These are phyloP conservation scores for Xylaria sp. DNA, from an alignment of 2,329 filamentous ascomycete species.

Conservation along the genomic window DNA sequence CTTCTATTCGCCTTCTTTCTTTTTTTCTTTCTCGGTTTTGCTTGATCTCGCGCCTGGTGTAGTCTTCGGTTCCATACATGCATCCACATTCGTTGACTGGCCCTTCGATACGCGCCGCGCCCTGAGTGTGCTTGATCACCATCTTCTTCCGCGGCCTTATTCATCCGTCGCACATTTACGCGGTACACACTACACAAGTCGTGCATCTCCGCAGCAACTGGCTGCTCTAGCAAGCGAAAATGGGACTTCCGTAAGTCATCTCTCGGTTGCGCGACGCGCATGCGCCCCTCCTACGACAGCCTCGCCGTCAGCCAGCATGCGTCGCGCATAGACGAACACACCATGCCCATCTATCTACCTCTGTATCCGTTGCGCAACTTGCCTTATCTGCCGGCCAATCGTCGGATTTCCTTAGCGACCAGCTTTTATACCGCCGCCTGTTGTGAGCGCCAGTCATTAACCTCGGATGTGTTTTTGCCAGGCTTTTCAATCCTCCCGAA, in stretches of 20 bases:
- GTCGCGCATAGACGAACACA: not conserved
- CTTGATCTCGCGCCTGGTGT: not conserved
- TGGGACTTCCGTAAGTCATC: conserved; percentile 46
- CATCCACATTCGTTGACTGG: not conserved
- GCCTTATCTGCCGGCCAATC: not conserved
- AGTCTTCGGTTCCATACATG: too few species aligned
- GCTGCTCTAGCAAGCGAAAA: conserved; percentile 24
- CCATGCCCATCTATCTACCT: conserved; percentile 6
- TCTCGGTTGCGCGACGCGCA: conserved; percentile 20
- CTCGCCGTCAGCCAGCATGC: not conserved
- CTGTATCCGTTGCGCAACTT: not conserved
- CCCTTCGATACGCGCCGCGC: not conserved
- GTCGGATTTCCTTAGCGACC: not conserved
- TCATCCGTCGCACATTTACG: not conserved
- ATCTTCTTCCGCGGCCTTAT: not conserved
- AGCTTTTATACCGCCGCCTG: not conserved
- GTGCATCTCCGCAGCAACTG: conserved; percentile 17
- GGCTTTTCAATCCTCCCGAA: conserved; percentile 43
- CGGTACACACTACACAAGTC: conserved; percentile 1
- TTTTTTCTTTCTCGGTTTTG: not conserved
- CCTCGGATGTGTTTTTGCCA: conserved; percentile 21
- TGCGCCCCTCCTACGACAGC: conserved; percentile 11
- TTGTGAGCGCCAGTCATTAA: conserved; percentile 14
- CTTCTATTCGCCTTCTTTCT: not conserved
- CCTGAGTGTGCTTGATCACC: not conserved